These are phyloP conservation scores for Scedosporium minutisporum DNA, from an alignment of 2,329 filamentous ascomycete species.

Conservation along the genomic window DNA sequence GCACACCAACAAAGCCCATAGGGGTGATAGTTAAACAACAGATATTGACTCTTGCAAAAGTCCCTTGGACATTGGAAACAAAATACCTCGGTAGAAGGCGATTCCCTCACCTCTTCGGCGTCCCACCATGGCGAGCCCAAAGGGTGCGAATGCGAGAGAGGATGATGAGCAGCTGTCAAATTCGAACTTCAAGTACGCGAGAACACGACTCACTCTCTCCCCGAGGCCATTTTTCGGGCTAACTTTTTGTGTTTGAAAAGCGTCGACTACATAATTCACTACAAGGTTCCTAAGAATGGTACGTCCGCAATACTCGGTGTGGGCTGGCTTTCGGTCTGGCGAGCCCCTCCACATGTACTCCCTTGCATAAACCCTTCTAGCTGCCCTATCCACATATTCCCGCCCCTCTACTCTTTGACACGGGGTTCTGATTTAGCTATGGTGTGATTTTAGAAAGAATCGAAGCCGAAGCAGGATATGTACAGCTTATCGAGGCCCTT, in stretches of 20 bases:
- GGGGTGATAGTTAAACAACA: too few species aligned
- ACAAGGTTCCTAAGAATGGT: slow-evolving; percentile 62
- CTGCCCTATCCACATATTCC: slow-evolving; percentile 5
- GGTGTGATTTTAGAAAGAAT: slow-evolving; percentile 43
- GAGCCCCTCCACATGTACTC: neutral
- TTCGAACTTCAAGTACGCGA: neutral
- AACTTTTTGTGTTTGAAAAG: slow-evolving; percentile 23
- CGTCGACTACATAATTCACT: slow-evolving; percentile 84
- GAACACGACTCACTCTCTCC: neutral
- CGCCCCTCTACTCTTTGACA: neutral
- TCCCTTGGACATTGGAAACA: too few species aligned
- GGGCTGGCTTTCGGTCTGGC: too few species aligned
- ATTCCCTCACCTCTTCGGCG: neutral
- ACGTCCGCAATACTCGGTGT: slow-evolving; percentile 15
- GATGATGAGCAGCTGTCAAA: neutral
- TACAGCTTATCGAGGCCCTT: slow-evolving; percentile 66
- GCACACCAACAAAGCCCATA: too few species aligned
- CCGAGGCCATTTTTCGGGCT: neutral
- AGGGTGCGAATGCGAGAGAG: neutral
- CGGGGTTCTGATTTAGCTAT: neutral
- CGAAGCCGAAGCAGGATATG: slow-evolving; percentile 65
- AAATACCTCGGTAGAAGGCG: too few species aligned
- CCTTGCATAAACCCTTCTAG: neutral
- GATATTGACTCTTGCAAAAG: too few species aligned
- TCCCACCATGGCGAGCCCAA: slow-evolving; percentile 1